Base-by-base conservation (phyloP, 2,329 filamentous ascomycete species). In the Neofusicoccum cordaticola region DNA sequence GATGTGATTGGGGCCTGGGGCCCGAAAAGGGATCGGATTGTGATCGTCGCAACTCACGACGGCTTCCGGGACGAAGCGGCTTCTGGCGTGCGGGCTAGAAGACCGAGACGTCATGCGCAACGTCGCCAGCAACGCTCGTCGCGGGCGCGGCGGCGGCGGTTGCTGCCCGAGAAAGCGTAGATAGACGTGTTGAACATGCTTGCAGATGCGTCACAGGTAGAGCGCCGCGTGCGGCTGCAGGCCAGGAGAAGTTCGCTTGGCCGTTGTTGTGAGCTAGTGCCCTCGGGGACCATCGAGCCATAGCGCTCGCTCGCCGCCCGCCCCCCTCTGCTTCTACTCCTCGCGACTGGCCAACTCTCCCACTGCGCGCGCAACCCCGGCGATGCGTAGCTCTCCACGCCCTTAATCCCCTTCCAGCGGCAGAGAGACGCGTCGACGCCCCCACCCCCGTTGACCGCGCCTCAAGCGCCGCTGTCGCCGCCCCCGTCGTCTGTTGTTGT, bases 321-420 rank as follows among this genome's bases (percentile, higher is more conserved):
- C 37, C 58, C 58, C 58, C 58, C 58, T 50, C 58, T 62, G 45
- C 58, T 62, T 62, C 58, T 62, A 9, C 58, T 62, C 58, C 58
- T 62, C 58, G 58, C 58, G 58, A 62, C 34, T 41, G 42, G 42
- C 48, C 47, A 41, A 39, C 61, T 53, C 48, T 44, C 39, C 50
- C 27, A 53, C 60, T 53, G 45, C 47, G 61, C 61, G 61, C 61
- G 61, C 61, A 53, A 52, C 61, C 61, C 48, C 61, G 41, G 61
- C 61, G 50, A 63, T 63, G 61, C 61, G 61, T 41, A 45, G 48
- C 48, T 63, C 61, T 27, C 41, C 41, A 37, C 51, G 48, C 50
- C 61, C 50, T 63, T 53, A 63, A 47, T 39, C 39, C 61, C 41
- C 61, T 45, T 53, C 61, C 50, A 53, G 61, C 61, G 61, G 48